Evolutionary conservation across 139 green algal genomes (phyloP).

Genomic region (Desmodesmus armatus): DNA sequence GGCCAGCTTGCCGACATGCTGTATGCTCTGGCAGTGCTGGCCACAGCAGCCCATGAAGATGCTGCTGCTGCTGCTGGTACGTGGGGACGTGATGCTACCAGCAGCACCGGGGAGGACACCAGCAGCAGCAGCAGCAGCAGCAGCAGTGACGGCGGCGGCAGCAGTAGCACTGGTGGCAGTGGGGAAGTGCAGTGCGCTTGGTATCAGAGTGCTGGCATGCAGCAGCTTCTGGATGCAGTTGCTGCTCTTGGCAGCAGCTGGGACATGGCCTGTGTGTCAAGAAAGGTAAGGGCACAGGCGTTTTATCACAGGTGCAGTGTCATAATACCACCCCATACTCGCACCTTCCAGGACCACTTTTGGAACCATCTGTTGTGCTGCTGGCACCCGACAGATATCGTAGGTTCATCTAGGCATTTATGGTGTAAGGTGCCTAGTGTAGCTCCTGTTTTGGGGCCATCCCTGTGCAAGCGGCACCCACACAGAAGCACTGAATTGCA

Average conservation of each 20-base stretch:
- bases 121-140: neutral
- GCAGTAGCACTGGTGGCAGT: neutral
- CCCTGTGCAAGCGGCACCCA: too few species aligned
- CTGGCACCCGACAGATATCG: too few species aligned
- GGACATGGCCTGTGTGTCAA: neutral
- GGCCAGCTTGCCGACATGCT: neutral
- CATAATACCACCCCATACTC: too few species aligned
- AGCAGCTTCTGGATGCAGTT: neutral
- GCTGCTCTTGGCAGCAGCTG: neutral
- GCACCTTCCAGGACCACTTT: too few species aligned
- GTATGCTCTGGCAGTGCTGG: neutral
- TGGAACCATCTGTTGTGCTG: neutral
- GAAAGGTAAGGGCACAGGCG: too few species aligned
- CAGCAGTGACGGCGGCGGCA: neutral
- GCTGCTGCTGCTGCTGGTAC: neutral
- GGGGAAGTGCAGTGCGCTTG: neutral
- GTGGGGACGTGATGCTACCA: neutral
- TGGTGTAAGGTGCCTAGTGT: neutral
- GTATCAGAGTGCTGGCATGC: neutral
- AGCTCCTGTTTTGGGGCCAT: too few species aligned
- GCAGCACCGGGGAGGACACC: neutral
- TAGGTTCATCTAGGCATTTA: too few species aligned
- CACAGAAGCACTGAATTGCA: neutral
- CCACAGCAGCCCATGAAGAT: slow-evolving; percentile 17
- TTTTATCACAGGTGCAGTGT: too few species aligned